Conservation (phyloP, 768 basidiomycete genomes). For the Pulveroboletus sp. region DNA sequence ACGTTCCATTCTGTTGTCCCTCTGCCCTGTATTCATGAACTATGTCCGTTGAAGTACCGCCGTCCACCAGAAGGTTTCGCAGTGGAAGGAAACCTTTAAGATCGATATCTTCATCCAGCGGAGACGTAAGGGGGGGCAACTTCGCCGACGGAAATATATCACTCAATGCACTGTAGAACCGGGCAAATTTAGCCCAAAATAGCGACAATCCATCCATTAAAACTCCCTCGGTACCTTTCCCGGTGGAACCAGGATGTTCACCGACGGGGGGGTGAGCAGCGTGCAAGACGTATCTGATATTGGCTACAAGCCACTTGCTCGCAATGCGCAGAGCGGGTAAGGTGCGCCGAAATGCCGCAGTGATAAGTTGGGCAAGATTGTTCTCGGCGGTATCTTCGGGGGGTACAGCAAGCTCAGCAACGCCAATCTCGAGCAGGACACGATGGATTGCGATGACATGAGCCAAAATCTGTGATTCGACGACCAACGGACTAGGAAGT, state of each 20-base stretch:
- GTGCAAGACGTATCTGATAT: conserved; percentile 61
- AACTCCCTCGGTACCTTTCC: conserved; percentile 16
- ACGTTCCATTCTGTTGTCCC: conserved; percentile 21
- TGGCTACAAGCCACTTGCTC: conserved; percentile 83
- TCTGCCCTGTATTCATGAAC: conserved; percentile 21
- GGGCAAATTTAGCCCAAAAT: conserved; percentile 73
- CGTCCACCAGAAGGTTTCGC: conserved; percentile 48
- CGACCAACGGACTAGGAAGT: conserved; percentile 28
- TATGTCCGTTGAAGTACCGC: conserved; percentile 1
- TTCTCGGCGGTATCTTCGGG: conserved; percentile 50
- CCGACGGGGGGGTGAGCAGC: conserved; percentile 33
- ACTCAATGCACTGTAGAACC: conserved; percentile 58
- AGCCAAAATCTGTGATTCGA: conserved; percentile 62
- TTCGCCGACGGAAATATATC: conserved; percentile 62
- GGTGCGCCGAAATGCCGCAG: conserved; percentile 78
- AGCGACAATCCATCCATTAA: conserved; percentile 34
- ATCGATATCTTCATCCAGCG: conserved; percentile 88
- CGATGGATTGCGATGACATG: conserved; percentile 66
- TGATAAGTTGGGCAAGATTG: conserved; percentile 77
- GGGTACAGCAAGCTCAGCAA: conserved; percentile 52
- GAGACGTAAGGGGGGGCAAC: conserved; percentile 52
- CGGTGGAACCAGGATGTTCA: conserved; percentile 3
- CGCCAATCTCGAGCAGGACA: conserved; percentile 61
- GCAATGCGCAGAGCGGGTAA: conserved; percentile 84
- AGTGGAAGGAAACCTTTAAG: conserved; percentile 85